Base-by-base conservation (phyloP, 352 stramenopile species). In the Peronosclerospora sorghi region DNA sequence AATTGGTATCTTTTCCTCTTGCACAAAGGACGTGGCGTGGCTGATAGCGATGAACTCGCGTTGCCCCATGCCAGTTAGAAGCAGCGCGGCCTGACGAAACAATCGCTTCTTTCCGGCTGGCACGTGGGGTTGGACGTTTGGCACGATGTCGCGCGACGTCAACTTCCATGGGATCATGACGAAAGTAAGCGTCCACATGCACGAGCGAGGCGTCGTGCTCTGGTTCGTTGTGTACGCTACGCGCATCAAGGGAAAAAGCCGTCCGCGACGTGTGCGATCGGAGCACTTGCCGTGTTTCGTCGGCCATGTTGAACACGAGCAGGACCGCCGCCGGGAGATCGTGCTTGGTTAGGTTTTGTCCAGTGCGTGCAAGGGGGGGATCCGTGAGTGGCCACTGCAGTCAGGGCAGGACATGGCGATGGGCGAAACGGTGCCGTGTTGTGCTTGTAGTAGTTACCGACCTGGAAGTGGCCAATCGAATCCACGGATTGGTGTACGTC, bases 141-240 rank as follows among this genome's bases (percentile, higher is more conserved):
- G 21, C 21, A 26, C 4, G 21, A 26, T 26, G 3, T 6, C 21
- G 21, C 21, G 3, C 21, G 21, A 26, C 21, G 21, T 26, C 21
- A 26, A 55, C 51, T 14, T 35, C 35, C 45, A 56, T 59, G 17
- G 63, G 46, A 21, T 71, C 51, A 20, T 41, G 39, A n/a, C 56
- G 52, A 30, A 58, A 62, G 42, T 62, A 62, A 6, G 41, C 35
- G 41, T 74, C 63, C 1, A 32, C 39, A 38, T 54, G 63, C 4
- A 52, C 48, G 8, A 74, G 48, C 1, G 63, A 74, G 27, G 63
- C 63, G 28, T 74, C 56, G 34, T 70, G 63, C 35, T 74, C 59
- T 15, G 57, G 48, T 43, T 44, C 24, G 39, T 59, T 55, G 54
- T 69, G 62, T 26, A 3, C 4, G 21, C 21, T 26, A 6, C 3